A percentile compares a stretch with the other conserved stretches of the same genome.
These are phyloP conservation scores for Albatrellus ellisii DNA, from an alignment of 768 basidiomycete species.

Conservation along the genomic window DNA sequence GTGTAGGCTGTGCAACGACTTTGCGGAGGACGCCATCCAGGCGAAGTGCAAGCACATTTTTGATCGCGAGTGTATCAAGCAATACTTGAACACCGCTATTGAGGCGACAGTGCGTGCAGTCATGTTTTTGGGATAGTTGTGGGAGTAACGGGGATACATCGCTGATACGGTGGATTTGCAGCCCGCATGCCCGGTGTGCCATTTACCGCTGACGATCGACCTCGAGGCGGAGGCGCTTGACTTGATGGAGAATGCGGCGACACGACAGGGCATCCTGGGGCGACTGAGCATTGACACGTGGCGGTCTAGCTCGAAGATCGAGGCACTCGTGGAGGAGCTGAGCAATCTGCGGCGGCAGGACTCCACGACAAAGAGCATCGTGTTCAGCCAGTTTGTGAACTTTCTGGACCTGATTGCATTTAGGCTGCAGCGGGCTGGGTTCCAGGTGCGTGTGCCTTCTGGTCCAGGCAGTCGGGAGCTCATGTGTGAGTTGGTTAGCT, in stretches of 20 bases:
- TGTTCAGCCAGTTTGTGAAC: conserved; percentile 93
- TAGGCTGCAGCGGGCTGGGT: conserved; percentile 83
- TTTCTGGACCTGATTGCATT: conserved; percentile 91
- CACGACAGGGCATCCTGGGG: conserved; percentile 86
- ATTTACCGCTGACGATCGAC: conserved; percentile 85
- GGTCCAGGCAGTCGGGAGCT: conserved; percentile 1
- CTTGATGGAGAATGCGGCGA: conserved; percentile 41
- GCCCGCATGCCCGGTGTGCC: conserved; percentile 94
- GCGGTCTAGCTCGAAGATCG: conserved; percentile 96
- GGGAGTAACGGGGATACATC: background rate
- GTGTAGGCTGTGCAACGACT: conserved; percentile 92
- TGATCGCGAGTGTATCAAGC: conserved; percentile 90
- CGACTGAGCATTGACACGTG: conserved; percentile 80
- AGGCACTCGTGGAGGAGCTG: conserved; percentile 90
- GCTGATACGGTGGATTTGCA: conserved; percentile 22
- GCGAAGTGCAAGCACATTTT: conserved; percentile 91
- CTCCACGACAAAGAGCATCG: conserved; percentile 88
- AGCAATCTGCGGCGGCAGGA: conserved; percentile 74
- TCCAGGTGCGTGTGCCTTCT: conserved; percentile 41
- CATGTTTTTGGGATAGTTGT: background rate
- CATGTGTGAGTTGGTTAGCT: conserved; percentile 39
- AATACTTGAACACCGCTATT: conserved; percentile 69
- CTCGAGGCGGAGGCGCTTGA: conserved; percentile 91
- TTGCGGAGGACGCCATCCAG: conserved; percentile 94
- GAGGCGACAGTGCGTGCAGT: conserved; percentile 41